Evolutionary conservation across 1,284 basidiomycete species (phyloP).

Genomic region (Mycosarcoma mackinlayi): DNA sequence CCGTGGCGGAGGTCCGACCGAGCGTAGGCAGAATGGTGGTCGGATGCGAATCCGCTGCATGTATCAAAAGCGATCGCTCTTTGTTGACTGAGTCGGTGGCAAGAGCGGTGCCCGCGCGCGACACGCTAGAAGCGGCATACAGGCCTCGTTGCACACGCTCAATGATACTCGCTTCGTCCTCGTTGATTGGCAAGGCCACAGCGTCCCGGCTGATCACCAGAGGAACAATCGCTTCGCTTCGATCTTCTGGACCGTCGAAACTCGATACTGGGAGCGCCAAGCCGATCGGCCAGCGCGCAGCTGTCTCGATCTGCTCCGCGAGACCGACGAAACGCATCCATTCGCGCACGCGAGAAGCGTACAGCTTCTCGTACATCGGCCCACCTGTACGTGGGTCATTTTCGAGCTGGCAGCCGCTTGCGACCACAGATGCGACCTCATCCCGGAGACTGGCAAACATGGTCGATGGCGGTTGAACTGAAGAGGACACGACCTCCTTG

Average conservation of each 20-base stretch:
- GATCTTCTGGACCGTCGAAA: slow-evolving; percentile 1
- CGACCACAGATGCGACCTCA: slow-evolving; percentile 46
- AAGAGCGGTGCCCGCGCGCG: slow-evolving; percentile 1
- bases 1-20: slow-evolving; percentile 41
- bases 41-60: slow-evolving; percentile 37
- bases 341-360: slow-evolving; percentile 41
- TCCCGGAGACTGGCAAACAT: slow-evolving; percentile 41
- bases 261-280: slow-evolving; percentile 26
- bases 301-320: slow-evolving; percentile 58
- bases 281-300: slow-evolving; percentile 57
- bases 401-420: slow-evolving; percentile 37
- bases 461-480: slow-evolving; percentile 16
- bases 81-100: slow-evolving; percentile 12
- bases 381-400: slow-evolving; percentile 47
- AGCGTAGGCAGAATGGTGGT: slow-evolving; percentile 40
- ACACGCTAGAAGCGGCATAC: neutral
- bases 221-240: slow-evolving; percentile 23
- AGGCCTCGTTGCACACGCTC: slow-evolving; percentile 36
- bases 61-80: slow-evolving; percentile 36
- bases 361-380: slow-evolving; percentile 46
- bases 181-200: slow-evolving; percentile 46
- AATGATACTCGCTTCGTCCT: slow-evolving; percentile 46
- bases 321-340: slow-evolving; percentile 63
- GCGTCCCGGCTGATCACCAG: slow-evolving; percentile 49
- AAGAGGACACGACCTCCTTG: slow-evolving; percentile 23